Percentiles rank a stretch among this genome's conserved stretches.
phyloP scores from a whole-genome alignment of 768 basidiomycete species.

The Coprinopsis sp. region DNA sequence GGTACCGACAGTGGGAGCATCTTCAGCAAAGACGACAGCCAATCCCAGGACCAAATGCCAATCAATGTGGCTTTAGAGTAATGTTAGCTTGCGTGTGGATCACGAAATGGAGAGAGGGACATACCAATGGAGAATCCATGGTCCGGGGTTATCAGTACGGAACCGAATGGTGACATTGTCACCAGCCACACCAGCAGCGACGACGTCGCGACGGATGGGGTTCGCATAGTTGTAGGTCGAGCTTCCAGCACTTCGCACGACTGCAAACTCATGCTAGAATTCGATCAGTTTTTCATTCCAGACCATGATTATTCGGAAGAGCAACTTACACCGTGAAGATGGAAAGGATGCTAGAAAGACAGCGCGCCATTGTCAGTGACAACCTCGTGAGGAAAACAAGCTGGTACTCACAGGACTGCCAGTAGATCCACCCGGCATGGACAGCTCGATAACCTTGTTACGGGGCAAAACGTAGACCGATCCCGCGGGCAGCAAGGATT shows the following conservation, averaged over 20 bases:
- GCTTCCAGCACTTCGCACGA: conserved; percentile 32
- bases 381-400: background rate
- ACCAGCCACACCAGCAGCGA: conserved; percentile 23
- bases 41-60: conserved; percentile 38
- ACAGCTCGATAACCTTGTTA: conserved; percentile 45
- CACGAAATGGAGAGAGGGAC: conserved; percentile 1
- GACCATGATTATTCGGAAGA: background rate
- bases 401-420: conserved; percentile 29
- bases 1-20: conserved; percentile 17
- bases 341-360: conserved; percentile 31
- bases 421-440: conserved; percentile 35
- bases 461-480: conserved; percentile 38
- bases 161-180: conserved; percentile 48
- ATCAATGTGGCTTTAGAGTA: conserved; percentile 27
- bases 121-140: conserved; percentile 41
- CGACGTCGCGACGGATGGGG: conserved; percentile 53
- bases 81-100: conserved; percentile 3
- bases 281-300: too few relatives aligned
- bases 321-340: conserved; percentile 33
- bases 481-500: conserved; percentile 32
- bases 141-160: conserved; percentile 57
- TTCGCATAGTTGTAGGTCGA: conserved; percentile 36
- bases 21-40: conserved; percentile 35
- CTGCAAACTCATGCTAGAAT: conserved; percentile 32
- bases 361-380: background rate